Percentiles rank a stretch among this genome's conserved stretches.
phyloP scores from a whole-genome alignment of 2,329 filamentous ascomycete genomes.

The Didymellaceae sp. region DNA sequence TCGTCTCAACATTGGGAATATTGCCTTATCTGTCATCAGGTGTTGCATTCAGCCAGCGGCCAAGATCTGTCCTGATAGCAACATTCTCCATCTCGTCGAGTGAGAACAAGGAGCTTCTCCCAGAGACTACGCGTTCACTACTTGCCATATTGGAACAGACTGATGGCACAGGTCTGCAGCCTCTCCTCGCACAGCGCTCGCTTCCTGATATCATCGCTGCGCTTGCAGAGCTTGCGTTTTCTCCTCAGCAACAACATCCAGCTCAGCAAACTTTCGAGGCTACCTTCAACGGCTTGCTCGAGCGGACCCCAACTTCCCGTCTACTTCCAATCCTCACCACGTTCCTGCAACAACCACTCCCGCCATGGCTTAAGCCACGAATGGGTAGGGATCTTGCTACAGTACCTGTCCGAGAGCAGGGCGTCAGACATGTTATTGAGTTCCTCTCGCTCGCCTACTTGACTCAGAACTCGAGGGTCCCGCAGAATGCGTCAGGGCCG shows the following conservation, averaged over 20 bases:
- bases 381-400: slow-evolving; percentile 65
- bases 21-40: slow-evolving; percentile 44
- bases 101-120: slow-evolving; percentile 22
- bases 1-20: slow-evolving; percentile 42
- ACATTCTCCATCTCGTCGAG: slow-evolving; percentile 18
- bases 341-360: slow-evolving; percentile 67
- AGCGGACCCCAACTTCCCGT: slow-evolving; percentile 55
- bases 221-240: slow-evolving; percentile 44
- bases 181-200: slow-evolving; percentile 44
- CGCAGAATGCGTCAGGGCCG: slow-evolving; percentile 30
- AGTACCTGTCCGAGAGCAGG: slow-evolving; percentile 67
- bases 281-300: slow-evolving; percentile 28
- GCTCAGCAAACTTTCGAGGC: slow-evolving; percentile 20
- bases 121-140: slow-evolving; percentile 23
- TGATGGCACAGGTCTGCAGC: slow-evolving; percentile 40
- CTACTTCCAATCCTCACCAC: slow-evolving; percentile 68
- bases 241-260: slow-evolving; percentile 26
- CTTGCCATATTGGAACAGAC: slow-evolving; percentile 35
- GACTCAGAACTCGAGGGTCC: slow-evolving; percentile 53
- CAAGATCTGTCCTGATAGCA: slow-evolving; percentile 40
- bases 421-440: slow-evolving; percentile 71
- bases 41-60: slow-evolving; percentile 43
- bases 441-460: slow-evolving; percentile 75
- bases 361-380: slow-evolving; percentile 65
- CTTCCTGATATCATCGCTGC: slow-evolving; percentile 46